phyloP scores from a whole-genome alignment of 148 eudicot genomes.

The Rhododendron vialii region DNA sequence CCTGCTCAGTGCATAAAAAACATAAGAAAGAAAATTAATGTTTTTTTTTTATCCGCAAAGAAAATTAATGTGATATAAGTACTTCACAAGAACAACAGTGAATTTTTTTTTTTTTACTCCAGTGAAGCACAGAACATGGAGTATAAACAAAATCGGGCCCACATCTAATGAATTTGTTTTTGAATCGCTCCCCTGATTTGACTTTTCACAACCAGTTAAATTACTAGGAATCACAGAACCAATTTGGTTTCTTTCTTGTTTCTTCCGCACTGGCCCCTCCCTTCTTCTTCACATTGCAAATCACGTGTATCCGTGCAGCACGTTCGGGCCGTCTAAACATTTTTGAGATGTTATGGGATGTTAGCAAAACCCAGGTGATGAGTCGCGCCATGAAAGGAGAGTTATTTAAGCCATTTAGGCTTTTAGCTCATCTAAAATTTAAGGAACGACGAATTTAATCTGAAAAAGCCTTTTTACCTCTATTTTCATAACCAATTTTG shows the following conservation, averaged over 20 bases:
- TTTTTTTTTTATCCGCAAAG: too few relatives aligned
- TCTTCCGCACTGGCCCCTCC: neutral
- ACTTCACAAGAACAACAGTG: neutral
- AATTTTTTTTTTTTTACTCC: neutral
- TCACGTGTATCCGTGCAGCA: too few relatives aligned
- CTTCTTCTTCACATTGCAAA: too few relatives aligned
- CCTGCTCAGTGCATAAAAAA: neutral
- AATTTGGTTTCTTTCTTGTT: neutral
- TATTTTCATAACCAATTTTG: neutral
- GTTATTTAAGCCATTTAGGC: neutral
- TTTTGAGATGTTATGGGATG: too few relatives aligned
- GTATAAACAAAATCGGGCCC: neutral
- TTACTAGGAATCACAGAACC: neutral
- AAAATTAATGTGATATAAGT: neutral
- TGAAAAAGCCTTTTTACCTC: neutral
- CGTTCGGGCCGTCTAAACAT: too few relatives aligned
- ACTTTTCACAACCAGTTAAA: neutral
- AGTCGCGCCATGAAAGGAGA: neutral
- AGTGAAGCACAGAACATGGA: neutral
- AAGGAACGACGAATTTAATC: neutral
- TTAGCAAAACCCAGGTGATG: neutral
- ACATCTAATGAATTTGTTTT: neutral
- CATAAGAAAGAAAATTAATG: neutral
- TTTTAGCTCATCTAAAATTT: neutral
- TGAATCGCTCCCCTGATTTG: neutral